Conservation (phyloP, 2,329 filamentous ascomycete genomes). For the Xylariaceae sp. region DNA sequence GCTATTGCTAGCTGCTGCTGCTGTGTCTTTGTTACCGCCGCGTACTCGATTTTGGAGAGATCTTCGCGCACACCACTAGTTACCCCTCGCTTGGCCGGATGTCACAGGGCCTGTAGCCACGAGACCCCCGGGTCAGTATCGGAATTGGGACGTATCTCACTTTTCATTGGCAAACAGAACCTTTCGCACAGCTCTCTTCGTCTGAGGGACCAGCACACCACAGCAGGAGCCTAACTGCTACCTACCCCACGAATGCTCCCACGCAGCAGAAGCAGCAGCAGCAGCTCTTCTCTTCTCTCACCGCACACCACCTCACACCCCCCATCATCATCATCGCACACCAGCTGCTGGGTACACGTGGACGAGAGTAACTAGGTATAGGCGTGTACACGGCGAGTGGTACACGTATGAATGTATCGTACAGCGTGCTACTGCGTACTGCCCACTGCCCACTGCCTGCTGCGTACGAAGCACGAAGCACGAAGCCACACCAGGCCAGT, state of each 20-base stretch:
- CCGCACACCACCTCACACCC: conserved; percentile 14
- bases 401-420: conserved; percentile 29
- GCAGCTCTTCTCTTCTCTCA: neutral
- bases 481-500: conserved; percentile 12
- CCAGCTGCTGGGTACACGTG: conserved; percentile 27
- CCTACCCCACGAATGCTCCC: conserved; percentile 29
- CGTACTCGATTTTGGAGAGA: conserved; percentile 12
- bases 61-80: conserved; percentile 13
- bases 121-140: conserved; percentile 27
- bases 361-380: conserved; percentile 27
- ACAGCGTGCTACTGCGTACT: neutral
- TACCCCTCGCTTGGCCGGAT: conserved; percentile 21
- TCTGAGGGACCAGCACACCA: conserved; percentile 22
- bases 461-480: neutral
- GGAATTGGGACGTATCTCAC: conserved; percentile 23
- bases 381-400: conserved; percentile 25
- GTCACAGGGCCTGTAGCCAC: conserved; percentile 28
- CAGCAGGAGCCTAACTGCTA: conserved; percentile 27
- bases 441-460: too few relatives aligned
- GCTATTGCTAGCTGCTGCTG: conserved; percentile 21
- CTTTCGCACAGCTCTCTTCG: conserved; percentile 14
- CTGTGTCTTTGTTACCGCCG: conserved; percentile 15
- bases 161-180: conserved; percentile 28
- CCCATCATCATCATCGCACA: conserved; percentile 10
- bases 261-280: conserved; percentile 8